A percentile compares a stretch with the other conserved stretches of the same genome.
Conservation (phyloP, 768 basidiomycete species). For the Pleurotus cornucopiae region DNA sequence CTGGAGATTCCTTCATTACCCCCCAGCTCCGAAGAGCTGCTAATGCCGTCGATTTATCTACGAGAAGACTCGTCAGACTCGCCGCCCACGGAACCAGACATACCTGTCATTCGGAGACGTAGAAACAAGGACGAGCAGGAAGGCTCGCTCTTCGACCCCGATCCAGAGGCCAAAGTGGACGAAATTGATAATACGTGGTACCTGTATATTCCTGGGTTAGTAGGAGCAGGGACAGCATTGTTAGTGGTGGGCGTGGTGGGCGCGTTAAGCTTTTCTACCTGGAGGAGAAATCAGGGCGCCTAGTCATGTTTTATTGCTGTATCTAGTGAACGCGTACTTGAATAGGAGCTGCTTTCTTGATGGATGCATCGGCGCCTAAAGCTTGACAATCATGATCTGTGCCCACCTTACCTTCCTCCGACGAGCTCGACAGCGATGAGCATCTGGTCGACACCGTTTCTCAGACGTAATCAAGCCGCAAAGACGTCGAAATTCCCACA, state of each 20-base stretch:
- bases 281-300: conserved; percentile 63
- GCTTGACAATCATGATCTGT: neutral
- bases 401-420: conserved; percentile 3
- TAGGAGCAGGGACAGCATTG: conserved; percentile 82
- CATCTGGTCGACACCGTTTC: conserved; percentile 3
- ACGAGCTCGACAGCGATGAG: neutral
- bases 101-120: conserved; percentile 39
- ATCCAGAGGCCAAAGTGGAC: conserved; percentile 42
- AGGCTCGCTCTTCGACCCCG: conserved; percentile 31
- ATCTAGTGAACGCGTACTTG: neutral
- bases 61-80: conserved; percentile 11
- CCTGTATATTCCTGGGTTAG: conserved; percentile 70
- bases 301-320: conserved; percentile 18
- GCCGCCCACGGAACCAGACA: conserved; percentile 32
- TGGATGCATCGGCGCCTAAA: neutral
- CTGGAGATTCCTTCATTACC: conserved; percentile 71
- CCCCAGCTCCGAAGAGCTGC: conserved; percentile 39
- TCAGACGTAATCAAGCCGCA: neutral
- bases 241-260: conserved; percentile 77
- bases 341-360: no score
- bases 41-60: conserved; percentile 61
- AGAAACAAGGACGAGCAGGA: conserved; percentile 51
- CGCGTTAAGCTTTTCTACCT: conserved; percentile 68
- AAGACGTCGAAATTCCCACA: neutral
- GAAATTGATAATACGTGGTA: conserved; percentile 77